A percentile compares a stretch with the other conserved stretches of the same genome.
phyloP scores from a whole-genome alignment of 148 eudicot genomes.

The Arctostaphylos glauca region DNA sequence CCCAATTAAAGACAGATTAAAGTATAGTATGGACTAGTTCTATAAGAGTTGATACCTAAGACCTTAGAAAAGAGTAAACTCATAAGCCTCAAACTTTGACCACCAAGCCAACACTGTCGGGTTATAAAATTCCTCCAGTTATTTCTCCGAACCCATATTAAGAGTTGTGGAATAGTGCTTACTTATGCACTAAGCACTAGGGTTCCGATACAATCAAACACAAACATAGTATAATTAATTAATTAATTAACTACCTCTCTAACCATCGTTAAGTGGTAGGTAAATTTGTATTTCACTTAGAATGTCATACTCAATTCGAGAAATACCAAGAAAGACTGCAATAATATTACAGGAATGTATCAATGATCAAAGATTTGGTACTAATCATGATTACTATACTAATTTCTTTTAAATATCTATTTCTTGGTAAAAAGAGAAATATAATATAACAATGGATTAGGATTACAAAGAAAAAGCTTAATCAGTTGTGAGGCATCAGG shows the following conservation, averaged over 20 bases:
- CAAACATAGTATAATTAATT: neutral
- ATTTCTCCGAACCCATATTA: neutral
- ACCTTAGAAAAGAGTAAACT: too few species aligned
- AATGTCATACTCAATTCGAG: neutral
- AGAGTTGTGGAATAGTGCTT: neutral
- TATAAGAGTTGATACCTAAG: too few species aligned
- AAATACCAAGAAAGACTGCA: neutral
- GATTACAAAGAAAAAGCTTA: too few species aligned
- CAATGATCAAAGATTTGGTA: neutral
- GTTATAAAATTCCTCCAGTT: too few species aligned
- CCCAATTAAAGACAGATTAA: too few species aligned
- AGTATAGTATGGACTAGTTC: too few species aligned
- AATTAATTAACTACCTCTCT: neutral
- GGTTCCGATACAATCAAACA: neutral
- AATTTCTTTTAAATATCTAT: neutral
- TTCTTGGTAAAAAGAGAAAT: too few species aligned
- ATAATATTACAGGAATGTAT: neutral
- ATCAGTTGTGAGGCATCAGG: too few species aligned
- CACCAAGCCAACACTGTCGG: too few species aligned
- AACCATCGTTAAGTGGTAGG: neutral
- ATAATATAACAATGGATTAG: too few species aligned
- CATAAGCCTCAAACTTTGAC: too few species aligned
- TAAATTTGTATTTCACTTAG: neutral
- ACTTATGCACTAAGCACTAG: neutral
- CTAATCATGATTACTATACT: neutral